Evolutionary conservation across 352 stramenopile species (phyloP).

Genomic region (Globisporangium nunn): DNA sequence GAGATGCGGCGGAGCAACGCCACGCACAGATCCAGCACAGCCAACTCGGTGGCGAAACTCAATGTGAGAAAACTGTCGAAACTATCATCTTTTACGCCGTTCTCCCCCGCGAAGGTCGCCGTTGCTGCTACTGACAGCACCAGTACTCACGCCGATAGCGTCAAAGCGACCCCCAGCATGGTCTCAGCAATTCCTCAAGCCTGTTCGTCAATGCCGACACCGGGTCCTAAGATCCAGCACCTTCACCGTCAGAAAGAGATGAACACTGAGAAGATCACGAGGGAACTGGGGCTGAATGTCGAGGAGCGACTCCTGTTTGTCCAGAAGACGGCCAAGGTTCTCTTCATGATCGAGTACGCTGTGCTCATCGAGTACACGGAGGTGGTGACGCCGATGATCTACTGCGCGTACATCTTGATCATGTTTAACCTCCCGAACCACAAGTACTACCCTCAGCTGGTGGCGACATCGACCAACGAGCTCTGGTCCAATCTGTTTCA

Average conservation of each 20-base stretch:
- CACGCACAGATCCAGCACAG: not conserved
- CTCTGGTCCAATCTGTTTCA: conserved; percentile 4
- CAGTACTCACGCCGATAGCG: not conserved
- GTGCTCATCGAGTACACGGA: conserved; percentile 18
- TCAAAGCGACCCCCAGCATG: too few species aligned
- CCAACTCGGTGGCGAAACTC: not conserved
- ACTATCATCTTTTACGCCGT: not conserved
- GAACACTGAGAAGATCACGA: not conserved
- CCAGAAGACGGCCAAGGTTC: conserved; percentile 2
- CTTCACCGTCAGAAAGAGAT: not conserved
- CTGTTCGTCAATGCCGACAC: not conserved
- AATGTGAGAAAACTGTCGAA: not conserved
- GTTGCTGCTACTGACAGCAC: not conserved
- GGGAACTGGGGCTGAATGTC: not conserved
- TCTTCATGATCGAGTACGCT: conserved; percentile 12
- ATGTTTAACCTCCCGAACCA: conserved; percentile 8
- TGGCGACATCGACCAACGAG: not conserved
- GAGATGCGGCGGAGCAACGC: not conserved
- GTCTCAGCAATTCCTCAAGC: not conserved
- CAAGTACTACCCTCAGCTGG: conserved; percentile 7
- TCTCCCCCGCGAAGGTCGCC: not conserved
- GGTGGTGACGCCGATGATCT: conserved; percentile 15
- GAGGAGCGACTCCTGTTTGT: conserved; percentile 1
- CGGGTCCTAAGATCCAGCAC: not conserved
- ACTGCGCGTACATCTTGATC: conserved; percentile 5